phyloP scores from a whole-genome alignment of 805 yeast species.

The Saccharomyces jurei region DNA sequence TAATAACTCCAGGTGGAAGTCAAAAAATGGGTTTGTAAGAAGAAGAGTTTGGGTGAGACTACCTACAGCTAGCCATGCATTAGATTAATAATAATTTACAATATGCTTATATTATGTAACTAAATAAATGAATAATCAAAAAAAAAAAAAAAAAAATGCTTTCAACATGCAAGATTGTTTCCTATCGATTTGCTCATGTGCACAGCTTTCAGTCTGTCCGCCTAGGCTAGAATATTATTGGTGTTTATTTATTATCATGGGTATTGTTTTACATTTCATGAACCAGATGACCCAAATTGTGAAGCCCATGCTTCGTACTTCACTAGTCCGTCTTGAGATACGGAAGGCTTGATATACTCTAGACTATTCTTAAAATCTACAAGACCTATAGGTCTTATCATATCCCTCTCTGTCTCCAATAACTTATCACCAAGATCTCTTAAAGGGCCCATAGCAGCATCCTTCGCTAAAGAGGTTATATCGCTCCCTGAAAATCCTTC shows the following conservation, averaged over 20 bases:
- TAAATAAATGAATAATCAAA: neutral
- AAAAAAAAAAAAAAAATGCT: neutral
- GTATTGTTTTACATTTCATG: conserved; percentile 32
- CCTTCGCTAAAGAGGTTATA: conserved; percentile 86
- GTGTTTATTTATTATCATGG: neutral
- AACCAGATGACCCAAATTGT: conserved; percentile 83
- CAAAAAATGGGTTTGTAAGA: conserved; percentile 54
- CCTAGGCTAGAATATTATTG: neutral
- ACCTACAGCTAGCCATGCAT: conserved; percentile 1
- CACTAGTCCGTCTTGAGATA: conserved; percentile 67
- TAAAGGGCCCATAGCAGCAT: conserved; percentile 96
- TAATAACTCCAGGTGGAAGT: conserved; percentile 50
- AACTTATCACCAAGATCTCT: conserved; percentile 82
- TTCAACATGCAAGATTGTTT: neutral
- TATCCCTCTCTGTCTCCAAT: conserved; percentile 57
- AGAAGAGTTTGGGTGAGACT: conserved; percentile 55
- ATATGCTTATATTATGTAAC: neutral
- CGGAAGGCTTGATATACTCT: conserved; percentile 79
- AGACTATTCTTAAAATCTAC: conserved; percentile 71
- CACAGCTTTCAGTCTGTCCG: neutral
- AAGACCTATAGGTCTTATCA: conserved; percentile 66
- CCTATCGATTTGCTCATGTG: neutral
- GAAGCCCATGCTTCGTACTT: conserved; percentile 86
- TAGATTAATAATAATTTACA: neutral
- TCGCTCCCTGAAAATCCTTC: conserved; percentile 90